These are phyloP conservation scores for Sporothrix luriei DNA, from an alignment of 2,329 filamentous ascomycete species.

Conservation along the genomic window DNA sequence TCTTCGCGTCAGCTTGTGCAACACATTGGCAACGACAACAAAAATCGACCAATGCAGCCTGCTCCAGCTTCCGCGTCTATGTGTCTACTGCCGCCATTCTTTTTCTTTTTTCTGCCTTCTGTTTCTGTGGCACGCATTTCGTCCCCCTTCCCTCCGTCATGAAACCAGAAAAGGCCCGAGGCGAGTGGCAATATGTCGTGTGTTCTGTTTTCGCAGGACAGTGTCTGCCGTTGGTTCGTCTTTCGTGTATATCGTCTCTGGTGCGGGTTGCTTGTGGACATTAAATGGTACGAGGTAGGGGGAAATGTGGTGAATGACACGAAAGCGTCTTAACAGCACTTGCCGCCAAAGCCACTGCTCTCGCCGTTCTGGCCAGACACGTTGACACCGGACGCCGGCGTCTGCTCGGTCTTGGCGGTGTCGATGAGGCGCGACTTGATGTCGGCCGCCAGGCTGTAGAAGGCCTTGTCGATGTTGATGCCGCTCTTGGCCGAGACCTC, in stretches of 20 bases:
- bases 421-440: conserved; percentile 99
- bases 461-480: conserved; percentile 99
- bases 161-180: conserved; percentile 12
- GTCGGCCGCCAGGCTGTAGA: conserved; percentile 90
- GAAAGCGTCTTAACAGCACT: conserved; percentile 70
- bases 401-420: conserved; percentile 75
- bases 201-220: conserved; percentile 2
- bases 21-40: not conserved
- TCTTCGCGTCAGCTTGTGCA: not conserved
- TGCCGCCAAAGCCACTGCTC: conserved; percentile 60
- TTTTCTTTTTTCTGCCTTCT: not conserved
- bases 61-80: not conserved
- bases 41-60: not conserved
- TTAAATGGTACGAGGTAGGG: not conserved
- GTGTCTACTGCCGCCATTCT: not conserved
- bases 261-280: not conserved
- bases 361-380: conserved; percentile 63
- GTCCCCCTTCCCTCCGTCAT: not conserved
- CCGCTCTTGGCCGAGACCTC: conserved; percentile 99
- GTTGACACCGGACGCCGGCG: conserved; percentile 63
- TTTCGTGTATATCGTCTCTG: conserved; percentile 8
- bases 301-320: not conserved
- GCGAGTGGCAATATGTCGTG: not conserved
- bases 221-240: conserved; percentile 4
- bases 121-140: too few species aligned